phyloP scores from a whole-genome alignment of 495 filamentous ascomycete genomes.

The Penicillium pulvis region DNA sequence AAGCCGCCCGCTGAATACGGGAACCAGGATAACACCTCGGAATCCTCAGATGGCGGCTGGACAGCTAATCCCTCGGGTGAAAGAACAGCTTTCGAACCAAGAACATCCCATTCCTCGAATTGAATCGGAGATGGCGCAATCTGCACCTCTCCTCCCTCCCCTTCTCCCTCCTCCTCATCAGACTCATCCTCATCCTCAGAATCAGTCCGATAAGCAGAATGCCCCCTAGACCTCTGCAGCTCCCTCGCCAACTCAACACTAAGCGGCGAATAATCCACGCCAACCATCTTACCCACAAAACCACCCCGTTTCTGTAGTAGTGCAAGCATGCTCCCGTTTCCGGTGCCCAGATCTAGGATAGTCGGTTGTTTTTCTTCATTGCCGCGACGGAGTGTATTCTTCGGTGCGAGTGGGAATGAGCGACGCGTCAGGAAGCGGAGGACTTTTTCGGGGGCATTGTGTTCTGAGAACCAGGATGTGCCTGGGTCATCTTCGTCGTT shows the following conservation, averaged over 20 bases:
- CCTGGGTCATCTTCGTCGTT: conserved; percentile 51
- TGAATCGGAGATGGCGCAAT: conserved; percentile 36
- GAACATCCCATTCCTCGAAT: conserved; percentile 79
- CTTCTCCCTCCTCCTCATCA: conserved; percentile 11
- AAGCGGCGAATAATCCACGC: conserved; percentile 80
- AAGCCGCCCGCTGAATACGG: conserved; percentile 53
- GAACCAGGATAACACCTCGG: conserved; percentile 36
- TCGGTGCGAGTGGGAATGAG: conserved; percentile 40
- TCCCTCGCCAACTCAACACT: conserved; percentile 71
- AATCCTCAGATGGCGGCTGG: background rate
- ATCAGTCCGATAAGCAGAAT: conserved; percentile 44
- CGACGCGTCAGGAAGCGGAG: conserved; percentile 43
- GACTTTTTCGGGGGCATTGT: conserved; percentile 52
- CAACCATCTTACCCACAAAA: conserved; percentile 67
- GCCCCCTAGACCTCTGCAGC: conserved; percentile 42
- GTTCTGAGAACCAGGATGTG: conserved; percentile 56
- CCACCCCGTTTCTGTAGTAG: conserved; percentile 61
- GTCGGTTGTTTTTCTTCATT: conserved; percentile 27
- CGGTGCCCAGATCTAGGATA: conserved; percentile 82
- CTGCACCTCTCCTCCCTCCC: background rate
- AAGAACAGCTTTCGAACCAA: conserved; percentile 48
- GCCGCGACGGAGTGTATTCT: conserved; percentile 18
- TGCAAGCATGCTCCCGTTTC: conserved; percentile 89
- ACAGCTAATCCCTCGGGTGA: conserved; percentile 23
- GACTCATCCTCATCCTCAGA: conserved; percentile 31